phyloP scores from a whole-genome alignment of 495 filamentous ascomycete genomes.

The Paragyromitra xinjiangensis region DNA sequence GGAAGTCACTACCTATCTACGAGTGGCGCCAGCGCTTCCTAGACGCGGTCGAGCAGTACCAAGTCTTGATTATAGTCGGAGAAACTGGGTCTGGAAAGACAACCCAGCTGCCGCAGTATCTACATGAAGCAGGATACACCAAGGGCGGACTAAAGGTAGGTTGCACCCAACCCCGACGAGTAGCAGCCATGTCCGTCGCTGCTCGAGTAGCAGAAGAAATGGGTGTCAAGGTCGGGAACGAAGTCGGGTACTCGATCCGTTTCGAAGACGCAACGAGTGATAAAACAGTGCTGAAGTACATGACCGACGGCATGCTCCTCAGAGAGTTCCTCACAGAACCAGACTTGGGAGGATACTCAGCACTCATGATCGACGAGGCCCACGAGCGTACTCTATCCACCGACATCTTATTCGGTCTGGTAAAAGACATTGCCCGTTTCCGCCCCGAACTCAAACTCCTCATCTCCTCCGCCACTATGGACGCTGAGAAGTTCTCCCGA shows the following conservation, averaged over 20 bases:
- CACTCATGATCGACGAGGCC: conserved; percentile 96
- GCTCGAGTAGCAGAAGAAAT: conserved; percentile 94
- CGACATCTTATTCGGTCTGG: conserved; percentile 87
- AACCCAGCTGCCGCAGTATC: conserved; percentile 86
- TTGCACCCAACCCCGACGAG: conserved; percentile 90
- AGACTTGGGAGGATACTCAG: conserved; percentile 82
- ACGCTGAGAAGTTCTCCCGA: conserved; percentile 88
- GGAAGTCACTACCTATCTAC: conserved; percentile 91
- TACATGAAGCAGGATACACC: conserved; percentile 91
- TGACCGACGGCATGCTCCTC: conserved; percentile 97
- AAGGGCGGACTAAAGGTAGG: conserved; percentile 75
- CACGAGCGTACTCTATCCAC: conserved; percentile 93
- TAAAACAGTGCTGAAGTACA: conserved; percentile 93
- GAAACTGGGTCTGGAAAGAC: conserved; percentile 92
- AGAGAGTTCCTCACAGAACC: conserved; percentile 92
- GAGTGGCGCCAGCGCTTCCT: conserved; percentile 77
- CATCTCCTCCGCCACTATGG: conserved; percentile 94
- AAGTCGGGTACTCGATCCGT: conserved; percentile 94
- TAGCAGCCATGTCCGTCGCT: conserved; percentile 96
- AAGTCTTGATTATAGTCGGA: conserved; percentile 84
- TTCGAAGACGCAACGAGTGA: conserved; percentile 95
- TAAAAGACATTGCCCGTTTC: conserved; percentile 89
- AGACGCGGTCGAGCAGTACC: conserved; percentile 75
- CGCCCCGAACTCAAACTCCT: conserved; percentile 89
- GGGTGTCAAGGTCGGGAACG: conserved; percentile 87